Evolutionary conservation across 768 basidiomycete species (phyloP).

Genomic region (Fomitopsis pulvina): DNA sequence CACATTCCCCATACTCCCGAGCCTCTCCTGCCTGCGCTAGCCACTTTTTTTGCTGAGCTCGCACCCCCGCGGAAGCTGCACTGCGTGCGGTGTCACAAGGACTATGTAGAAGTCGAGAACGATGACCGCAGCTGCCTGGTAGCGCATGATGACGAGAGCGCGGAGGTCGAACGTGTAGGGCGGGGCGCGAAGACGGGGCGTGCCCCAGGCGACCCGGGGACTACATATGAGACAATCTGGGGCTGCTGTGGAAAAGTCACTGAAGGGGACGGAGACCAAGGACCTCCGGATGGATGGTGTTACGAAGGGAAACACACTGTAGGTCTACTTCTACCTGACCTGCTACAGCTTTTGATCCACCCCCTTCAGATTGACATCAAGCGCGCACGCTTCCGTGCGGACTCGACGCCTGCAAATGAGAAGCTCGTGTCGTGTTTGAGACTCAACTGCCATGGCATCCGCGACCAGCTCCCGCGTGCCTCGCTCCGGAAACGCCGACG

Average conservation of each 20-base stretch:
- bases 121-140: conserved; percentile 63
- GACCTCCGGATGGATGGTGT: conserved; percentile 83
- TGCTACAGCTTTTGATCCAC: not conserved
- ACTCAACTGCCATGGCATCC: conserved; percentile 46
- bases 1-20: conserved; percentile 36
- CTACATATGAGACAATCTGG: conserved; percentile 51
- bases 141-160: conserved; percentile 76
- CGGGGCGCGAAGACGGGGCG: conserved; percentile 21
- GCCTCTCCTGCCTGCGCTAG: conserved; percentile 38
- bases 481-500: conserved; percentile 23
- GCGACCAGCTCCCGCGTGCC: conserved; percentile 16
- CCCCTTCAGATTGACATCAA: conserved; percentile 54
- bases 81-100: conserved; percentile 69
- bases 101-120: conserved; percentile 68
- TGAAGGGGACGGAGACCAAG: conserved; percentile 74
- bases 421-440: conserved; percentile 57
- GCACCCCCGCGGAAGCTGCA: conserved; percentile 63
- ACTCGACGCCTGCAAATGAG: conserved; percentile 62
- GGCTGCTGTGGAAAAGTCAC: conserved; percentile 68
- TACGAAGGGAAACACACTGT: conserved; percentile 80
- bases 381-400: conserved; percentile 74
- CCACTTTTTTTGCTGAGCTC: conserved; percentile 55
- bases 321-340: conserved; percentile 18
- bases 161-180: conserved; percentile 58
- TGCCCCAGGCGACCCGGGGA: conserved; percentile 21